phyloP scores from a whole-genome alignment of 2,329 filamentous ascomycete genomes.

The Fusarium oxysporum region DNA sequence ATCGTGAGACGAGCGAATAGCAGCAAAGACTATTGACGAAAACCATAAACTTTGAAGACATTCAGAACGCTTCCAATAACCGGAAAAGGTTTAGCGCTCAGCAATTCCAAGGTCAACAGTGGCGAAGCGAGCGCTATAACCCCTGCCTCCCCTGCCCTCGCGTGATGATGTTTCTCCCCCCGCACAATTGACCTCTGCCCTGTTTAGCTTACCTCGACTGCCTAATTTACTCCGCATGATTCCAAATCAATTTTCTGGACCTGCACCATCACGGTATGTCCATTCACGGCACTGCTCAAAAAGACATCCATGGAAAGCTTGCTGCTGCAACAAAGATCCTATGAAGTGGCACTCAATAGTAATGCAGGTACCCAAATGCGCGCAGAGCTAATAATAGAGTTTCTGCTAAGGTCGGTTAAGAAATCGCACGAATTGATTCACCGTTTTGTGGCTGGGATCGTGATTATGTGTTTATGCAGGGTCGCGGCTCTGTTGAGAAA shows the following conservation, averaged over 20 bases:
- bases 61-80: not conserved
- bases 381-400: constrained; percentile 23
- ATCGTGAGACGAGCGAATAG: not conserved
- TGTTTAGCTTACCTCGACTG: not conserved
- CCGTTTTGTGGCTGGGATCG: not conserved
- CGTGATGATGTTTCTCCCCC: constrained; percentile 8
- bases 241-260: constrained; percentile 21
- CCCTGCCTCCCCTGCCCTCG: not conserved
- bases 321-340: not conserved
- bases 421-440: constrained; percentile 20
- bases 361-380: constrained; percentile 29
- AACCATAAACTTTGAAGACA: not conserved
- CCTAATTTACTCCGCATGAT: constrained; percentile 10
- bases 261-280: not conserved
- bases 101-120: constrained; percentile 5
- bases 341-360: not conserved
- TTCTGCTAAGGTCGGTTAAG: not conserved
- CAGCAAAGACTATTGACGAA: not conserved
- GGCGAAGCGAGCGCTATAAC: constrained; percentile 10
- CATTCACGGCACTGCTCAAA: not conserved
- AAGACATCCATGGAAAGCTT: not conserved
- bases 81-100: not conserved
- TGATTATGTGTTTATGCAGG: constrained; percentile 11
- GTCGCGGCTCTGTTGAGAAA: constrained; percentile 2
- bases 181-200: not conserved